Percentiles rank a stretch among this genome's conserved stretches.
Evolutionary conservation across 306 rosid species (phyloP).

Genomic region (Corylus americana): DNA sequence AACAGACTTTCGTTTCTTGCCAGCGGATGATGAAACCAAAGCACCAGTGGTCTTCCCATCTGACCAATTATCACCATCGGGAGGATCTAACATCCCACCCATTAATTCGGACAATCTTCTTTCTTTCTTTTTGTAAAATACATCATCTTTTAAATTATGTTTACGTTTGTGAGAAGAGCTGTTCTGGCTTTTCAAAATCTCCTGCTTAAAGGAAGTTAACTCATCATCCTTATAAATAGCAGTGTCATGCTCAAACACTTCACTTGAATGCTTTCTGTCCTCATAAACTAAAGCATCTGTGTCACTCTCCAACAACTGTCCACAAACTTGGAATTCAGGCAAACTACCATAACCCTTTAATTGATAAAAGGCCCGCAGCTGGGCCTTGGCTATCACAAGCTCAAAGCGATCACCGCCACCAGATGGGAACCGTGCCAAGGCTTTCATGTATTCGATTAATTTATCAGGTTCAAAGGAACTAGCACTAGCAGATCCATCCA

Average conservation of each 20-base stretch:
- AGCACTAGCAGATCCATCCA: conserved; percentile 59
- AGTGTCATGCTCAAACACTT: conserved; percentile 43
- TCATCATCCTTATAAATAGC: conserved; percentile 39
- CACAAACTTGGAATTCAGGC: conserved; percentile 74
- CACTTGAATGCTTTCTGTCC: conserved; percentile 32
- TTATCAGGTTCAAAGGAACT: conserved; percentile 57
- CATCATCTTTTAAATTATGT: conserved; percentile 60
- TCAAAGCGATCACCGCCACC: conserved; percentile 62
- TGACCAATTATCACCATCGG: conserved; percentile 48
- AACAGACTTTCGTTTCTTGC: conserved; percentile 53
- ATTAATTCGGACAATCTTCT: conserved; percentile 74
- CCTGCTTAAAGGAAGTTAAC: conserved; percentile 36
- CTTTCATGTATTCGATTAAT: conserved; percentile 53
- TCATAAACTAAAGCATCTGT: conserved; percentile 29
- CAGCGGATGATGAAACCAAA: conserved; percentile 37
- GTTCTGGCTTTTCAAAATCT: conserved; percentile 35
- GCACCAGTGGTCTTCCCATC: conserved; percentile 41
- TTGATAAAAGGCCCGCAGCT: conserved; percentile 68
- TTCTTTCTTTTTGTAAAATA: conserved; percentile 58
- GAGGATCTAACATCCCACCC: conserved; percentile 50
- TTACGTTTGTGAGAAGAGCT: conserved; percentile 69
- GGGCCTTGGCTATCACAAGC: conserved; percentile 80
- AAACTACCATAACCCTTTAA: conserved; percentile 69
- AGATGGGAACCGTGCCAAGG: conserved; percentile 60
- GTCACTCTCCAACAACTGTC: conserved; percentile 56